Evolutionary conservation across 2,329 filamentous ascomycete genomes (phyloP).

Genomic region (Fusarium camptoceras): DNA sequence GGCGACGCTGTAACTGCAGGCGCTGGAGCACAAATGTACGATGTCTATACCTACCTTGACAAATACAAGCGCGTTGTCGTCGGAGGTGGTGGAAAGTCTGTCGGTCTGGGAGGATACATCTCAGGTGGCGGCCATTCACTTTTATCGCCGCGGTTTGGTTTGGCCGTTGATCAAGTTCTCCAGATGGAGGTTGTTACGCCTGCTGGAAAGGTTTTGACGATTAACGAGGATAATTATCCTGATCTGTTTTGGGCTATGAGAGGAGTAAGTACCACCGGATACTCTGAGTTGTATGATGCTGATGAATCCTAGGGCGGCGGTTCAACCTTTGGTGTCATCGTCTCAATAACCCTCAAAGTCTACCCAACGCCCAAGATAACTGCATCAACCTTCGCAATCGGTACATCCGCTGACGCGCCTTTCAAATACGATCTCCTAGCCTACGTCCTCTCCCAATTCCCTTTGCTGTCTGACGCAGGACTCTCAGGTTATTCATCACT

Average conservation of each 20-base stretch:
- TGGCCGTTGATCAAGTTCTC: slow-evolving; percentile 72
- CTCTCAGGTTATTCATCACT: slow-evolving; percentile 63
- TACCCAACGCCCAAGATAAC: slow-evolving; percentile 57
- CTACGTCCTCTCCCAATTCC: slow-evolving; percentile 60
- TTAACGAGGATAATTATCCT: slow-evolving; percentile 63
- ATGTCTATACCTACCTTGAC: slow-evolving; percentile 60
- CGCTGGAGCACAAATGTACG: slow-evolving; percentile 64
- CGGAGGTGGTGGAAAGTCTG: slow-evolving; percentile 65
- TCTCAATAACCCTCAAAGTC: slow-evolving; percentile 66
- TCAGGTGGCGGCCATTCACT: slow-evolving; percentile 71
- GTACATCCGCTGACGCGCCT: slow-evolving; percentile 45
- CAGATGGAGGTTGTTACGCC: slow-evolving; percentile 68
- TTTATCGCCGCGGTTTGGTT: slow-evolving; percentile 64
- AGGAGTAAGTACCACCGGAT: slow-evolving; percentile 56
- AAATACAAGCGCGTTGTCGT: slow-evolving; percentile 62
- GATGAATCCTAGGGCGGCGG: slow-evolving; percentile 61
- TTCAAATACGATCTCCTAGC: slow-evolving; percentile 61
- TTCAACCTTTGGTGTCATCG: slow-evolving; percentile 70
- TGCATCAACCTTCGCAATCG: slow-evolving; percentile 37
- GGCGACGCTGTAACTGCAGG: slow-evolving; percentile 64
- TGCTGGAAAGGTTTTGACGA: slow-evolving; percentile 60
- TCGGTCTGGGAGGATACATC: slow-evolving; percentile 70
- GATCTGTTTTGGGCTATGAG: slow-evolving; percentile 75
- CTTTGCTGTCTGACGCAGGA: slow-evolving; percentile 61
- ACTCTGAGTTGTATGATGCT: neutral